Base-by-base conservation (phyloP, 371 early-diverging fungal genomes). In the Mucor velutinosus region DNA sequence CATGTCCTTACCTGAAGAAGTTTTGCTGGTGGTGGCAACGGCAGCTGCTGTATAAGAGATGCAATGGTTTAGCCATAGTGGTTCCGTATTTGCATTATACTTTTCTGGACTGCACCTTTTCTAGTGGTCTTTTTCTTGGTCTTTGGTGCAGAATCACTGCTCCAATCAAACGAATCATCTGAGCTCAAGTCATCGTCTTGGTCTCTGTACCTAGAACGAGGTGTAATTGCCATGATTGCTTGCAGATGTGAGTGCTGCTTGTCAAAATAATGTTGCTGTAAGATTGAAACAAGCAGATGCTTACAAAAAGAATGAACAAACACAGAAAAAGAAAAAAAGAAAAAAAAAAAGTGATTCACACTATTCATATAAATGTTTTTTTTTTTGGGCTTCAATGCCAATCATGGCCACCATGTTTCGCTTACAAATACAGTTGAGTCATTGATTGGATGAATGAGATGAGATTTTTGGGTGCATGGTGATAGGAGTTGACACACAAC, bases 101-200 rank as follows among this genome's bases (percentile, higher is more conserved):
- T 30, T 17, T 19, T 3, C 10, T 10, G 8, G 4, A 29, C 29
- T 25, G 23, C 64, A 69, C 64, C 60, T 59, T 58, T 69, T 63
- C 55, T 53, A 2, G 39, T 49, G 7, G 29, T 27, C 7, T 56
- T 62, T 60, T 55, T 51, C 25, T 43, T 64, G n/a, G 57, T 58
- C 47, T 43, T 69, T 21, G 64, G 60, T 51, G 58, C 41, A 21
- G 69, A 58, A 49, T 68, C 69, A 21, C 60, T 64, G 23, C 64
- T 69, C 69, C 69, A 69, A 25, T 69, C 69, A 10, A 53, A 53
- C 4, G 69, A 69, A 23, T 64, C 69, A n/a, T 69, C 69, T 7
- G 62, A 62, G 7, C 63, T 57, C 27, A 33, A 33, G 35, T 43
- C 41, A 15, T 61, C 62, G 23, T 39, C 55, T 19, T 67, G 53